phyloP scores from a whole-genome alignment of 2,329 filamentous ascomycete genomes.

The Exophiala sideris region DNA sequence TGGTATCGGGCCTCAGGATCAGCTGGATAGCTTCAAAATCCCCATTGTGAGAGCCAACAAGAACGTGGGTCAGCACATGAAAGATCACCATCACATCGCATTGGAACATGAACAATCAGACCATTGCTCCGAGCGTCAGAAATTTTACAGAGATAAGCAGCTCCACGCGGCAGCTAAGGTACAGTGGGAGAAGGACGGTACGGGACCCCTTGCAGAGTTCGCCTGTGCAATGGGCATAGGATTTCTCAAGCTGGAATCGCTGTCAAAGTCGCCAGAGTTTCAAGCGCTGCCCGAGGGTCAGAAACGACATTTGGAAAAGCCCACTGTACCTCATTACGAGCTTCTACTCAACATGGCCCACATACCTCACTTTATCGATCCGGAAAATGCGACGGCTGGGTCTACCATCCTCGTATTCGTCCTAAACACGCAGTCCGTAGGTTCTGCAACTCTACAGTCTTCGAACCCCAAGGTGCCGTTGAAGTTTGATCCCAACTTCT shows the following conservation, averaged over 20 bases:
- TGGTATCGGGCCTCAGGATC: slow-evolving; percentile 45
- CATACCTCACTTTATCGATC: slow-evolving; percentile 24
- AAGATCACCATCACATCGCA: slow-evolving; percentile 41
- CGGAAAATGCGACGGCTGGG: slow-evolving; percentile 26
- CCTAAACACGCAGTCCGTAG: slow-evolving; percentile 54
- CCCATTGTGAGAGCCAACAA: slow-evolving; percentile 39
- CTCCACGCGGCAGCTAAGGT: slow-evolving; percentile 46
- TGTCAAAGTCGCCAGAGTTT: slow-evolving; percentile 49
- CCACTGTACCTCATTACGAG: slow-evolving; percentile 58
- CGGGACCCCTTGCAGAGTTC: slow-evolving; percentile 36
- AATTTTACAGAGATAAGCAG: slow-evolving; percentile 45
- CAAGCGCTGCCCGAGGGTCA: slow-evolving; percentile 44
- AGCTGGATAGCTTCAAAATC: slow-evolving; percentile 43
- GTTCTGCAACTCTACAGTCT: slow-evolving; percentile 53
- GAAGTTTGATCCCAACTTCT: slow-evolving; percentile 52
- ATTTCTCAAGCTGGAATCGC: slow-evolving; percentile 42
- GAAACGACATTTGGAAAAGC: slow-evolving; percentile 45
- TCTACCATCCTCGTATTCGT: slow-evolving; percentile 48
- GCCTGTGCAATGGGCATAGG: slow-evolving; percentile 33
- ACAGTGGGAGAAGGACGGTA: slow-evolving; percentile 47
- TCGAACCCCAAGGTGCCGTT: slow-evolving; percentile 51
- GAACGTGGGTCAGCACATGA: slow-evolving; percentile 44
- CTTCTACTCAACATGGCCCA: slow-evolving; percentile 35
- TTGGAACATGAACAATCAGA: slow-evolving; percentile 40
- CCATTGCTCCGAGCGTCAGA: slow-evolving; percentile 42